Conservation (phyloP, 257 asterid species). For the Nicotiana attenuata region DNA sequence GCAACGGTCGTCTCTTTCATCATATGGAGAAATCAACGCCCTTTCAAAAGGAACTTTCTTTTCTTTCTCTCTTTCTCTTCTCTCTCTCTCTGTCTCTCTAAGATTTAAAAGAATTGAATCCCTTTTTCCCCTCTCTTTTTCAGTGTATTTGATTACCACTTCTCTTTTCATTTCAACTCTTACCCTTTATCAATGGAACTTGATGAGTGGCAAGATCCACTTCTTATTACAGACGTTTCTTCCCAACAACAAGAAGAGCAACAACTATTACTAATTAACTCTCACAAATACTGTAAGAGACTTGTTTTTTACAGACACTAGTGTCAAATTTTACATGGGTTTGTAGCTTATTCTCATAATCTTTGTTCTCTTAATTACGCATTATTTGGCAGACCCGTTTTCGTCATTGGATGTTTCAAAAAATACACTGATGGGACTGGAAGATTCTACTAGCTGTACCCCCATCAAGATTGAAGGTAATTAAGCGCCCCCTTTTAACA, state of each 20-base stretch:
- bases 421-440: conserved; percentile 32
- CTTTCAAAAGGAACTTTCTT: not conserved
- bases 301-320: not conserved
- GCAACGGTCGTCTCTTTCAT: conserved; percentile 13
- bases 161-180: conserved; percentile 29
- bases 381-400: conserved; percentile 39
- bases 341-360: not conserved
- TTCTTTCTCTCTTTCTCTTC: not conserved
- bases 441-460: conserved; percentile 28
- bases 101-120: conserved; percentile 13
- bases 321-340: not conserved
- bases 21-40: not conserved
- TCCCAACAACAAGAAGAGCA: conserved; percentile 28
- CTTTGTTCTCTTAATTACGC: not conserved
- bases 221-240: conserved; percentile 67
- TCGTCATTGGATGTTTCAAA: conserved; percentile 20
- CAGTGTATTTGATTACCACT: conserved; percentile 18
- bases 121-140: not conserved
- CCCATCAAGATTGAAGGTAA: conserved; percentile 51
- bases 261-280: not conserved
- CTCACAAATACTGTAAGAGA: conserved; percentile 33
- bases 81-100: not conserved
- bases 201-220: conserved; percentile 59
- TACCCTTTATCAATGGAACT: conserved; percentile 48
- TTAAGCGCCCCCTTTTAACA: not conserved